A percentile compares a stretch with the other conserved stretches of the same genome.
Evolutionary conservation across 352 stramenopile species (phyloP).

Genomic region (Pythium diclinum): DNA sequence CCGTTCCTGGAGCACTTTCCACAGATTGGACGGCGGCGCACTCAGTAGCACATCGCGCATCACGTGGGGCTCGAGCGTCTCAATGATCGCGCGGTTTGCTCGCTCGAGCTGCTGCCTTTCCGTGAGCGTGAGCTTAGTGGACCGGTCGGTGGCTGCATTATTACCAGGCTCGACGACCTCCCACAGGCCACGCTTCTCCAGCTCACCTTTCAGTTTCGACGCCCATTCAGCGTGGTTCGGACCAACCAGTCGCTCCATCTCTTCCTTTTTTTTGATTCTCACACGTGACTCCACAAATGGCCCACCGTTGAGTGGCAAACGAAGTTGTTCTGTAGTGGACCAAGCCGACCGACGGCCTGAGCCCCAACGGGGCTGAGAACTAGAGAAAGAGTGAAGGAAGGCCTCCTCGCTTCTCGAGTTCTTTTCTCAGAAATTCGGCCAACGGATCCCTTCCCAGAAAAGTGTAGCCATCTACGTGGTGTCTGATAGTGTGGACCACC

Average conservation of each 20-base stretch:
- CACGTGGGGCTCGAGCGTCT: constrained; percentile 23
- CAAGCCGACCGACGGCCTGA: not conserved
- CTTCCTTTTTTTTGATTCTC: not conserved
- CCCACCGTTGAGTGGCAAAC: constrained; percentile 2
- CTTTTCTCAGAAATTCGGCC: constrained; percentile 6
- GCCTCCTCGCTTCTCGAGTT: not conserved
- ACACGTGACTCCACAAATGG: not conserved
- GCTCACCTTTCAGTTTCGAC: not conserved
- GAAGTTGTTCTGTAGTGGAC: not conserved
- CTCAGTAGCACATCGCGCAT: constrained; percentile 24
- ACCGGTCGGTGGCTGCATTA: not conserved
- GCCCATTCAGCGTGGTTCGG: constrained; percentile 18
- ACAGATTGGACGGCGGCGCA: constrained; percentile 18
- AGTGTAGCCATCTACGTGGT: not conserved
- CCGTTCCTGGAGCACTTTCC: constrained; percentile 16
- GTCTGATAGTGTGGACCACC: not conserved
- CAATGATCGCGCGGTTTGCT: constrained; percentile 18
- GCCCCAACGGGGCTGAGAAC: not conserved
- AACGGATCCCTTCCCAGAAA: constrained; percentile 4
- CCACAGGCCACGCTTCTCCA: constrained; percentile 17
- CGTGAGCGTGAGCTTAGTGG: not conserved
- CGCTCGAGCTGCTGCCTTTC: constrained; percentile 1
- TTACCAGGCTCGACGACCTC: constrained; percentile 6
- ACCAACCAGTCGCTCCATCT: constrained; percentile 15
- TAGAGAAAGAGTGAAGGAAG: not conserved